A percentile compares a stretch with the other conserved stretches of the same genome.
These are phyloP conservation scores for Globisporangium cederbergense DNA, from an alignment of 352 stramenopile species.

Conservation along the genomic window DNA sequence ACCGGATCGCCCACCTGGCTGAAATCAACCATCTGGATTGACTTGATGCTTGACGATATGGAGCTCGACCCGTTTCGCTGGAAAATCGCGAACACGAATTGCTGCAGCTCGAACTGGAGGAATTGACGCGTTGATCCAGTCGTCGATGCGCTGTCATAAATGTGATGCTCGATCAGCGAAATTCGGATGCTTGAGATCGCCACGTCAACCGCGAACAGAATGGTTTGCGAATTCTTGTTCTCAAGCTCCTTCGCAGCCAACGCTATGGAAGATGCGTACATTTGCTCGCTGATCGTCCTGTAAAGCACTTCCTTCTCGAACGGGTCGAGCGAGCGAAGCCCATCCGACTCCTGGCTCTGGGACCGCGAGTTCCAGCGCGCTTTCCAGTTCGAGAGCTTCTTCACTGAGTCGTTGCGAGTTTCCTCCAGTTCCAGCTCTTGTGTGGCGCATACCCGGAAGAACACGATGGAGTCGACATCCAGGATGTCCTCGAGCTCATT, in stretches of 20 bases:
- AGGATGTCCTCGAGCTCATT: slow-evolving; percentile 69
- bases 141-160: slow-evolving; percentile 5
- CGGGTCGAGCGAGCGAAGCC: slow-evolving; percentile 25
- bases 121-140: slow-evolving; percentile 40
- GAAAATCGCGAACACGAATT: slow-evolving; percentile 64
- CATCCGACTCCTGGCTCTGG: slow-evolving; percentile 16
- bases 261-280: slow-evolving; percentile 48
- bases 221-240: slow-evolving; percentile 45
- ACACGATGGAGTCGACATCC: slow-evolving; percentile 77
- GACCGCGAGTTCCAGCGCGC: slow-evolving; percentile 45
- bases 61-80: slow-evolving; percentile 47
- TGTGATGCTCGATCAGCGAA: slow-evolving; percentile 29
- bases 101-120: slow-evolving; percentile 62
- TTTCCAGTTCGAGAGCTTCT: slow-evolving; percentile 73
- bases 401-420: slow-evolving; percentile 55
- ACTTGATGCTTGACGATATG: slow-evolving; percentile 54
- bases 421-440: slow-evolving; percentile 69
- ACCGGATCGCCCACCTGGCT: slow-evolving; percentile 25
- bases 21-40: slow-evolving; percentile 68
- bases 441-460: slow-evolving; percentile 66
- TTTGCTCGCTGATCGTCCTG: slow-evolving; percentile 49
- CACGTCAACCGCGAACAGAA: slow-evolving; percentile 64
- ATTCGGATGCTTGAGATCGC: slow-evolving; percentile 56
- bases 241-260: slow-evolving; percentile 42
- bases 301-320: slow-evolving; percentile 58